Evolutionary conservation across 345 rosid species (phyloP), one percentile per base, ranked within the genome.

Genomic region (Gossypium stocksii): DNA sequence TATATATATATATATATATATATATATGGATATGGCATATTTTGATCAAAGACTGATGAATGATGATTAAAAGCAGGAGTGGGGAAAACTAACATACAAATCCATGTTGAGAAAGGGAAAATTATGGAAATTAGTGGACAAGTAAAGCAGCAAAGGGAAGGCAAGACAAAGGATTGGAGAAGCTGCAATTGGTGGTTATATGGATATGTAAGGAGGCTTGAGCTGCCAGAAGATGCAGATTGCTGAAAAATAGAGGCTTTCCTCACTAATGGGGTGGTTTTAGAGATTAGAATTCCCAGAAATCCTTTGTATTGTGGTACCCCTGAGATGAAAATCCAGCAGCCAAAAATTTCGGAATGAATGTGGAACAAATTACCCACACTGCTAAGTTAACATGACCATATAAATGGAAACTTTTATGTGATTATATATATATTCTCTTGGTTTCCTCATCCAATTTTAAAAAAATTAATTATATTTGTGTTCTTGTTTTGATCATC

Each of bases 141-240:
- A 59, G 88, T 90, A 91, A 88, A 86, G 83, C 86, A 73, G 54
- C 83, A 81, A 63, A 82, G 62, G 72, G 82, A 78, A 73, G 15
- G 72, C 1, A 86, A 81, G 77, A 23, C 82, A 27, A 81, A 80
- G 75, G 97, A 94, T 52, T 94, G 97, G 97, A 88, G 91, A 79
- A 87, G 83, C 71, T 89, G 87, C 41, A 80, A 82, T 19, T 94
- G 97, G 98, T 94, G 97, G 97, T 94, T 89, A 64, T 68, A 81
- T 72, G 97, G 98, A 20, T 90, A 70, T 34, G 94, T 89, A 8
- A 85, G 97, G 77, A 89, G 91, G 85, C 87, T 94, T 59, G 98
- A 92, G 89, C 86, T 94, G 27, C 97, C 93, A 2, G 84, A 85
- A 70, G 97, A 94, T 75, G 93, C 87, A 48, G 94, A 90, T n/a